A percentile compares a stretch with the other conserved stretches of the same genome.
Conservation (phyloP, 1,284 basidiomycete genomes). For the Boletus semigastroideus region DNA sequence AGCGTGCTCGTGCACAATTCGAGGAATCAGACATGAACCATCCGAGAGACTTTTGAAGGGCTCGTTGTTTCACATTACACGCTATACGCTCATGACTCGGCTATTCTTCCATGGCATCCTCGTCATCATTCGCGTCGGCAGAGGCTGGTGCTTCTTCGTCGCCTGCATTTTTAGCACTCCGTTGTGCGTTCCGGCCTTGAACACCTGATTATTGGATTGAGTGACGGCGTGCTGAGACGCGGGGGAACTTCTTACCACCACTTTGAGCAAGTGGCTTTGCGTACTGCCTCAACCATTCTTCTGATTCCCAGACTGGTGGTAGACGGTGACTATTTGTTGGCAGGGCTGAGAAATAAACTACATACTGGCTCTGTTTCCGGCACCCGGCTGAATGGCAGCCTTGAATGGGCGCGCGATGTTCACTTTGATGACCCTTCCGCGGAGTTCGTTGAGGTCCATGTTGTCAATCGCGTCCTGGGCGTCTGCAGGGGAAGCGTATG, state of each 20-base stretch:
- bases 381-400: constrained; percentile 54
- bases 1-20: constrained; percentile 81
- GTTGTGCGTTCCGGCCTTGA: constrained; percentile 46
- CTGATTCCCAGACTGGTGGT: constrained; percentile 78
- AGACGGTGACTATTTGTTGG: constrained; percentile 7
- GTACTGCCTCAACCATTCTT: constrained; percentile 77
- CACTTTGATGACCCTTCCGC: constrained; percentile 72
- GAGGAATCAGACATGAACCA: constrained; percentile 63
- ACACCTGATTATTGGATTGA: constrained; percentile 44
- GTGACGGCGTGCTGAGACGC: constrained; percentile 7
- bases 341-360: constrained; percentile 15
- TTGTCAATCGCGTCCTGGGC: constrained; percentile 88
- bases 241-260: constrained; percentile 51
- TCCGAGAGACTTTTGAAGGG: constrained; percentile 42
- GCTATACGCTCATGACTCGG: too few relatives aligned
- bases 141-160: constrained; percentile 24
- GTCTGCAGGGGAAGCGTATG: constrained; percentile 70
- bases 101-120: constrained; percentile 64
- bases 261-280: constrained; percentile 70
- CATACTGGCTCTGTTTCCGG: constrained; percentile 72
- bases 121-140: constrained; percentile 35
- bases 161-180: constrained; percentile 15
- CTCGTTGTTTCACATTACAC: not conserved
- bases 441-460: constrained; percentile 82
- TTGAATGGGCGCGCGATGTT: constrained; percentile 77